Conservation (phyloP, 1,284 basidiomycete species). For the Rhodotorula sp. region DNA sequence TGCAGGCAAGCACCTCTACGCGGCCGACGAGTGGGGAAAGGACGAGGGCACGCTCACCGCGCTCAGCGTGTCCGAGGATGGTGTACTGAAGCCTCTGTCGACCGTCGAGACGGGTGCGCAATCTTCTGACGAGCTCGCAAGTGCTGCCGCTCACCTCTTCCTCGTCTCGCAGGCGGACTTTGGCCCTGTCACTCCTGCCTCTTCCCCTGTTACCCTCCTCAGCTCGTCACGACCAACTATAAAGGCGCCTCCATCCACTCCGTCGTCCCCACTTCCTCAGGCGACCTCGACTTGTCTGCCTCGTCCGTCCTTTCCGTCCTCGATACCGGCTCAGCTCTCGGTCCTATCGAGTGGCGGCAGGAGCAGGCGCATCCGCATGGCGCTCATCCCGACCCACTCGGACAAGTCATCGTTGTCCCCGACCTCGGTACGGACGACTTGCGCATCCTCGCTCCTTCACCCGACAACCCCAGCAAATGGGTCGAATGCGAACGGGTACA, state of each 20-base stretch:
- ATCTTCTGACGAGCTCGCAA: too few relatives aligned
- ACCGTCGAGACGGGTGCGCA: conserved; percentile 4
- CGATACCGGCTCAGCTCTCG: conserved; percentile 3
- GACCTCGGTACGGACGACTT: conserved; percentile 39
- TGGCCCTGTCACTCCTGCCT: conserved; percentile 30
- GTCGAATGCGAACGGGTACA: conserved; percentile 3
- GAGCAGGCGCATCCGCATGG: conserved; percentile 35
- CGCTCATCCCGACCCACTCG: conserved; percentile 28
- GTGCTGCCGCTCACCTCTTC: neutral
- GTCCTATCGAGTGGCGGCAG: conserved; percentile 19
- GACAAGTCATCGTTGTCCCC: conserved; percentile 18
- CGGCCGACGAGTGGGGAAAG: conserved; percentile 23
- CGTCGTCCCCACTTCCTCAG: conserved; percentile 6
- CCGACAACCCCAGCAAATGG: neutral
- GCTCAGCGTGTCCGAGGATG: neutral
- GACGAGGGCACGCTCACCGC: conserved; percentile 6
- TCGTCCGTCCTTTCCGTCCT: neutral
- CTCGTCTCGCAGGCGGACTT: conserved; percentile 7
- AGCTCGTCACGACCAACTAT: conserved; percentile 30
- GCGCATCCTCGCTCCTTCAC: neutral
- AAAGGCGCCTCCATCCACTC: conserved; percentile 10
- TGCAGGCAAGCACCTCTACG: conserved; percentile 11
- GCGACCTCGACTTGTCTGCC: conserved; percentile 10
- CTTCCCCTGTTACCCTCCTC: conserved; percentile 4
- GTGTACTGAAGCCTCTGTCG: neutral